Base-by-base conservation (phyloP, 2,329 filamentous ascomycete genomes). In the Phialophora chinensis region DNA sequence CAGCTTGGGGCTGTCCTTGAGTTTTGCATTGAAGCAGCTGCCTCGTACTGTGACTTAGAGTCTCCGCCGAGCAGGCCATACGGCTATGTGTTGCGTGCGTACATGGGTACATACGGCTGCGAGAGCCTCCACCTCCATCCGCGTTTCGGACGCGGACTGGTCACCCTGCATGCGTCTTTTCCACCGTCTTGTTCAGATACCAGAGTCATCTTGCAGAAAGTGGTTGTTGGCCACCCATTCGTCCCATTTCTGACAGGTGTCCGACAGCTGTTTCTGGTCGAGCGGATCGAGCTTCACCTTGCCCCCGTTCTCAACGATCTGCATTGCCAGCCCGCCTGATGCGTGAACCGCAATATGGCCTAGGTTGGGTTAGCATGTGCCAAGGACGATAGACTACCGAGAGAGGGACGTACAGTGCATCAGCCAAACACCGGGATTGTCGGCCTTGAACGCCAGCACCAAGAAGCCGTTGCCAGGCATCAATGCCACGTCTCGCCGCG, bases 341-440 rank as follows among this genome's bases (percentile, higher is more conserved):
- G 91, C 81, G 74, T 92, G 90, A 88, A 89, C 93, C 73, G 91
- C 90, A 58, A 93, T 89, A 75, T 93, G 91, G 77, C 49, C 49
- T 52, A 2, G 25, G 2, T 52, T 14, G 4, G 49, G 17, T 44
- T 44, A 44, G 38, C 38, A 44, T 17, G 17, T 20, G 38, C 17
- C 17, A 6, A 44, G 17, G 14, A n/a, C 14, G 6, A 44, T 44
- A 52, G 49, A 52, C 4, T 12, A 17, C 7, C 3, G 20, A 14
- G 20, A 52, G 49, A 23, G 49, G 20, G 27, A 27, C 20, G 11
- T 17, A 52, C 90, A 93, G 78, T 92, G 90, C 79, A 92, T 90
- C 1, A 90, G 77, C 88, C 88, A 90, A 27, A 90, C 80, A 35
- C 86, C 79, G 0, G 79, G 79, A 57, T 80, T 81, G 56, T 80